A percentile compares a stretch with the other conserved stretches of the same genome.
These are phyloP conservation scores for Sarocladiaceae sp. DNA, from an alignment of 2,329 filamentous ascomycete genomes.

Conservation along the genomic window DNA sequence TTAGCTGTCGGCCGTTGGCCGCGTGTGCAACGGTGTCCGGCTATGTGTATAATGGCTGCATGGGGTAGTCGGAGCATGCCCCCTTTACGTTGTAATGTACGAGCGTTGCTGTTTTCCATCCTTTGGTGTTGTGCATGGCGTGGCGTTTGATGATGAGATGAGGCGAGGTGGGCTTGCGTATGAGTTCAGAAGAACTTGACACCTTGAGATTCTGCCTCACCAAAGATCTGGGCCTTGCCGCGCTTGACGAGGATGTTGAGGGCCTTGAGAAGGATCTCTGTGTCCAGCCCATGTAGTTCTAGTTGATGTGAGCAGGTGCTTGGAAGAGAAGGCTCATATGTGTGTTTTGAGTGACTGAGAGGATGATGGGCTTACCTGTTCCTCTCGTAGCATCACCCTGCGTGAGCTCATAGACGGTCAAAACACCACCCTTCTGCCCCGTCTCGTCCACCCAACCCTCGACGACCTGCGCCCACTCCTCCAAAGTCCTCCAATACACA, in stretches of 20 bases:
- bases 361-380: conserved; percentile 47
- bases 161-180: too few relatives aligned
- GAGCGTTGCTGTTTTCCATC: too few relatives aligned
- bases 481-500: conserved; percentile 79
- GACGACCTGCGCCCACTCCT: conserved; percentile 81
- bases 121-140: background rate
- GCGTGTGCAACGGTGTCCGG: too few relatives aligned
- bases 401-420: conserved; percentile 87
- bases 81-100: too few relatives aligned
- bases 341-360: too few relatives aligned
- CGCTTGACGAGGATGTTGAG: conserved; percentile 78
- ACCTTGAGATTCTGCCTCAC: conserved; percentile 77
- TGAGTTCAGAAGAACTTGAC: conserved; percentile 85
- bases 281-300: conserved; percentile 88
- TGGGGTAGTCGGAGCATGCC: too few relatives aligned
- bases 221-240: conserved; percentile 91
- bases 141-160: conserved; percentile 2
- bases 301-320: too few relatives aligned
- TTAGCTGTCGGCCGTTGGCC: too few relatives aligned
- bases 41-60: background rate
- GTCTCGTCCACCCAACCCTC: conserved; percentile 81
- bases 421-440: conserved; percentile 78
- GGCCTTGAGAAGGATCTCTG: conserved; percentile 71
- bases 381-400: conserved; percentile 76
- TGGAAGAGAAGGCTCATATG: too few relatives aligned